Base-by-base conservation (phyloP, 1,284 basidiomycete genomes). In the Sanghuangporus baumii region DNA sequence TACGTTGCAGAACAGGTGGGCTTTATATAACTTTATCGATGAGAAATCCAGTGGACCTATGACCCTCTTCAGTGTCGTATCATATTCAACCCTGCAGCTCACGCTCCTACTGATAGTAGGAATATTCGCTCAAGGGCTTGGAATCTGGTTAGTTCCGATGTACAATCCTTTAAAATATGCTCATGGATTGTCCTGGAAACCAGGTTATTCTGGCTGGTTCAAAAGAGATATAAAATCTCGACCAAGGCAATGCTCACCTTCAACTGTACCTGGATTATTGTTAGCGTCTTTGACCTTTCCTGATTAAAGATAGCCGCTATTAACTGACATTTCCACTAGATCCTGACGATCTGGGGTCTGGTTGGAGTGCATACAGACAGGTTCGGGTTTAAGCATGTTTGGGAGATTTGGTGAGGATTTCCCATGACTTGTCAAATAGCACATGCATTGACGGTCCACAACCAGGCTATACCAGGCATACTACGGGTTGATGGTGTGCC, bases 341-440 rank as follows among this genome's bases (percentile, higher is more conserved):
- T 90, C 16, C 73, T 91, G 52, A 87, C 86, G 5, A 72, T 86
- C 7, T 93, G 90, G 89, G 91, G 90, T 34, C 80, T 92, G 47
- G 82, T 88, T 66, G 90, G 90, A 23, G 82, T 92, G 1, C 88
- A 87, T 68, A 89, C 89, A 6, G 73, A 84, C 67, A 84, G 81
- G 43, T 88, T 93, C 67, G 90, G 90, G 3, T 91, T 91, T 74
- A 89, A 92, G 71, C 87, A 92, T 69, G 80, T 86, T 62, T 91
- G 89, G 89, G 89, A 91, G 70, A 86, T 91, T 63, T 89, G 88
- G 87, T 87, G 66, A 60, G 52, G 36, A 12, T 7, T 26, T 31
- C 12, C 56, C 46, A 18, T 23, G 48, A 9, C 37, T 47, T 18
- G 6, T 37, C 2, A 40, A 26, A 12, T 18, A 31, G 37, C 62